Conservation (phyloP, 140 eudicot species). For the Bidens hawaiensis region DNA sequence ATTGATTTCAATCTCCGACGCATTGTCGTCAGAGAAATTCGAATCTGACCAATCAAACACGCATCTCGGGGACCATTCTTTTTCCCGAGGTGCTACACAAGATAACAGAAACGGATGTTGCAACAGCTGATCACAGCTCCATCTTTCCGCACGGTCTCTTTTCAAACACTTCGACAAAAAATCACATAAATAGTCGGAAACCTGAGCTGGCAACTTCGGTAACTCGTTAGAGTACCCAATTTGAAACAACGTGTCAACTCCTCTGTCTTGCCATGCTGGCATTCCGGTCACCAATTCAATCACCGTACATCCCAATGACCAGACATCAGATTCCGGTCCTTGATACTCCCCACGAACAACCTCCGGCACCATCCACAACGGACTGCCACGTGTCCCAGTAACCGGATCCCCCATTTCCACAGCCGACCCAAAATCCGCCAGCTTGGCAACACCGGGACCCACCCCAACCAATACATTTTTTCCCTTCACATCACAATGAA, state of each 20-base stretch:
- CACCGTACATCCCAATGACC: conserved; percentile 89
- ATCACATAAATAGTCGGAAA: conserved; percentile 43
- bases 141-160: conserved; percentile 36
- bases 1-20: conserved; percentile 1
- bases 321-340: conserved; percentile 71
- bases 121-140: conserved; percentile 69
- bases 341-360: conserved; percentile 67
- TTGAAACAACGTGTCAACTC: conserved; percentile 43
- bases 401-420: conserved; percentile 5
- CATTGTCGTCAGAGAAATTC: conserved; percentile 24
- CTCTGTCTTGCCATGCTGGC: conserved; percentile 66
- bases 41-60: conserved; percentile 49
- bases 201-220: conserved; percentile 44
- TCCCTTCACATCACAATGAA: conserved; percentile 83
- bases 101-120: conserved; percentile 53
- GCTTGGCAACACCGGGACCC: conserved; percentile 42
- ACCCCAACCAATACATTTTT: conserved; percentile 52
- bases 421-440: conserved; percentile 80
- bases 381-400: conserved; percentile 59
- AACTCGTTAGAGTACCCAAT: conserved; percentile 53
- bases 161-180: conserved; percentile 50
- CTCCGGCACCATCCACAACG: conserved; percentile 94
- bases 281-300: conserved; percentile 79
- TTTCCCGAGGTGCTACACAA: neutral
- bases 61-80: conserved; percentile 54